phyloP scores from a whole-genome alignment of 768 basidiomycete genomes.

The Mycena galericulata region DNA sequence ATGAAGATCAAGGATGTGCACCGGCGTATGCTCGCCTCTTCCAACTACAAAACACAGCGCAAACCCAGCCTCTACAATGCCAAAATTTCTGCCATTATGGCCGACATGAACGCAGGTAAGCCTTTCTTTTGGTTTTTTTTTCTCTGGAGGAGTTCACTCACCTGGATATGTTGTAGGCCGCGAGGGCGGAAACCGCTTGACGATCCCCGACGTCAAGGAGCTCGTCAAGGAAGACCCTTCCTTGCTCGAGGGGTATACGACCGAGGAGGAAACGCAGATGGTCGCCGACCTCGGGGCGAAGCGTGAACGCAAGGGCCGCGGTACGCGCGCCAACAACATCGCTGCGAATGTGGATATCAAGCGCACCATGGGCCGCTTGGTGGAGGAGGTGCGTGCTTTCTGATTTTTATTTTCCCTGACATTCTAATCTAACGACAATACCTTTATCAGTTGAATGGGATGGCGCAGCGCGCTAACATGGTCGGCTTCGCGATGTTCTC shows the following conservation, averaged over 20 bases:
- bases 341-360: not conserved
- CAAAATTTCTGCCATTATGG: not conserved
- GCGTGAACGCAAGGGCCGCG: not conserved
- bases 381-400: conserved; percentile 1
- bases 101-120: not conserved
- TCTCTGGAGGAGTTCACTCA: not conserved
- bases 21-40: not conserved
- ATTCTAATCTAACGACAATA: not conserved
- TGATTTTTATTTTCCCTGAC: not conserved
- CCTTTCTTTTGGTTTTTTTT: not conserved
- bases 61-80: not conserved
- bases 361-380: not conserved
- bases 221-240: not conserved
- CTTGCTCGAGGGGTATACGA: not conserved
- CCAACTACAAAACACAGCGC: not conserved
- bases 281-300: not conserved
- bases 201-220: not conserved
- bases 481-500: conserved; percentile 11
- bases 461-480: not conserved
- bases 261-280: not conserved
- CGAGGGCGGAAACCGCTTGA: not conserved
- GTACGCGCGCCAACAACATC: not conserved
- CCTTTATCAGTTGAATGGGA: not conserved
- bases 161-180: not conserved
- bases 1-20: not conserved